Evolutionary conservation across 1,284 basidiomycete species (phyloP), one percentile per base, ranked within the genome.

Genomic region (Cutaneotrichosporon sp.): DNA sequence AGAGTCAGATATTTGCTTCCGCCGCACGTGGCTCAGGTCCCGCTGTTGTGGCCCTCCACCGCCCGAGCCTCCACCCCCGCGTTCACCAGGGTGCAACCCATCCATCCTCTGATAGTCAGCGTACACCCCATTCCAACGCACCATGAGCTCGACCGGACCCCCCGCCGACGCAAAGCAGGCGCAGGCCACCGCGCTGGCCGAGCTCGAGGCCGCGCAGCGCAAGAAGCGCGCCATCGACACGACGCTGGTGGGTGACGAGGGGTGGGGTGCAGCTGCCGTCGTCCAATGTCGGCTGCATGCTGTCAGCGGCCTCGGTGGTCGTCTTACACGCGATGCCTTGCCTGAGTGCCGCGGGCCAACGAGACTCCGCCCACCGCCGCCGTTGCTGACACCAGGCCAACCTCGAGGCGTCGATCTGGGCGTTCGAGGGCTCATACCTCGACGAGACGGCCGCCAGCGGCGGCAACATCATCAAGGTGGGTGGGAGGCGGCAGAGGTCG

Each of bases 361-460:
- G n/a, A n/a, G n/a, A n/a, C n/a, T n/a, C n/a, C n/a, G n/a, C n/a
- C n/a, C n/a, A n/a, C n/a, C n/a, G n/a, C n/a, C n/a, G n/a, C n/a
- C n/a, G n/a, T n/a, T n/a, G n/a, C 47, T 51, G 9, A 56, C 45
- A 42, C 2, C 65, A 83, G 82, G 79, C 80, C 8, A 74, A 73
- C 29, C 73, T 82, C 55, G 82, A 83, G 62, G 68, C 79, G 10
- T 78, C 79, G 10, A 82, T 83, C 59, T 81, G 80, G 64, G 76
- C 76, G 1, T 82, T 82, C 61, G 82, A 83, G 62, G 80, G 81
- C 7, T 81, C 80, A 54, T 83, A 83, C 62, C 74, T 83, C 13
- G 76, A 77, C 60, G 79, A 80, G 58, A 78, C 77, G 9, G 74
- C 74, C 2, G 69, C 71, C 3, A 74, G 74, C 8, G 79, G 79